A percentile compares a stretch with the other conserved stretches of the same genome.
phyloP scores from a whole-genome alignment of 1,284 basidiomycete genomes.

The Cutaneotrichosporon dermatis region DNA sequence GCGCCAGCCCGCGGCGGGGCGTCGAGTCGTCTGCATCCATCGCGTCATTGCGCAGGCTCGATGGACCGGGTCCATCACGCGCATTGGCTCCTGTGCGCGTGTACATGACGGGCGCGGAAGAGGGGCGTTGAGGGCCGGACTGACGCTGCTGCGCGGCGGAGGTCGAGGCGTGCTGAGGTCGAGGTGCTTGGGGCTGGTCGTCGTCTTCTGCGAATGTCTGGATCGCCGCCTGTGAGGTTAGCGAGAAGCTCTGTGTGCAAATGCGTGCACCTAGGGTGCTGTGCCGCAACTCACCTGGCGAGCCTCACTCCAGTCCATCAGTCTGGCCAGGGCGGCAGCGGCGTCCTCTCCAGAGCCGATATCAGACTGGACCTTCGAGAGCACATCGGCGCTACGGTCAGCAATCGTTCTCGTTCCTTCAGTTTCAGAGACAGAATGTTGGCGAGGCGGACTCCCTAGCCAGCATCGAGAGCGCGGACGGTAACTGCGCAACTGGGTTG shows the following conservation, averaged over 20 bases:
- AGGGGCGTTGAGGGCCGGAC: slow-evolving; percentile 9
- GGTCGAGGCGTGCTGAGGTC: not conserved
- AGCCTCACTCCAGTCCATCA: slow-evolving; percentile 51
- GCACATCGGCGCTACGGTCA: slow-evolving; percentile 36
- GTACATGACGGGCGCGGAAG: slow-evolving; percentile 22
- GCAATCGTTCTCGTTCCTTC: too few relatives aligned
- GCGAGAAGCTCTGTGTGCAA: too few relatives aligned
- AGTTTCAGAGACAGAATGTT: too few relatives aligned
- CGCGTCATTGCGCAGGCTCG: slow-evolving; percentile 7
- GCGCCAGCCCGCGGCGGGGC: not conserved
- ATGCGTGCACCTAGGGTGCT: too few relatives aligned
- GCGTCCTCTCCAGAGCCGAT: slow-evolving; percentile 42
- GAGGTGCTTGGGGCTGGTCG: slow-evolving; percentile 11
- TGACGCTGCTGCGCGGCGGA: slow-evolving; percentile 4
- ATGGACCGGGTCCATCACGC: not conserved
- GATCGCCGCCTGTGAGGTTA: slow-evolving; percentile 45
- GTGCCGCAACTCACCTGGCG: slow-evolving; percentile 47
- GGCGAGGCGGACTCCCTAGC: too few relatives aligned
- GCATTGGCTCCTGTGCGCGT: slow-evolving; percentile 1
- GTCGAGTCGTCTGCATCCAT: slow-evolving; percentile 14
- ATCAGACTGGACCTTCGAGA: slow-evolving; percentile 44
- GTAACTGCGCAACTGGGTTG: too few relatives aligned
- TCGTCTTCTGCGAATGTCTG: slow-evolving; percentile 41
- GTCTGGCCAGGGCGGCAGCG: slow-evolving; percentile 40
- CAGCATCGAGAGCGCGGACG: too few relatives aligned